Percentiles rank a stretch among this genome's conserved stretches.
phyloP scores from a whole-genome alignment of 2,329 filamentous ascomycete species.

The Fusarium paranaense region DNA sequence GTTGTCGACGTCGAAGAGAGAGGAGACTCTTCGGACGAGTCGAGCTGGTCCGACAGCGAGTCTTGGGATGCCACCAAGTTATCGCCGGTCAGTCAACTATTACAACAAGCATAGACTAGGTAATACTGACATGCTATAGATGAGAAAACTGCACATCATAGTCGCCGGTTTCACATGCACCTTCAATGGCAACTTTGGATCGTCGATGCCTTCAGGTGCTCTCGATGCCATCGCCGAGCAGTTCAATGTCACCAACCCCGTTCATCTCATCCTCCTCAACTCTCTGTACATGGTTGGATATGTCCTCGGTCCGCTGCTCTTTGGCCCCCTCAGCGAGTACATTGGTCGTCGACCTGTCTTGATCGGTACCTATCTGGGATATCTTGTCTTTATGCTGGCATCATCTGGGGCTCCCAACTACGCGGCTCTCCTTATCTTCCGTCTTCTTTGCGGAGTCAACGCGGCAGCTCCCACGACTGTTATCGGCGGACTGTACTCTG shows the following conservation, averaged over 20 bases:
- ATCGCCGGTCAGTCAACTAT: conserved; percentile 39
- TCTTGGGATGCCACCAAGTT: conserved; percentile 47
- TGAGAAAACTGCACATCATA: conserved; percentile 50
- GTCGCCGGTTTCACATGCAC: conserved; percentile 52
- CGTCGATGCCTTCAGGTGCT: conserved; percentile 52
- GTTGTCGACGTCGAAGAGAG: conserved; percentile 11
- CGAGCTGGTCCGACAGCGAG: conserved; percentile 31
- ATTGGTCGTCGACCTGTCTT: conserved; percentile 50
- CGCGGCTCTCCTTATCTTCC: conserved; percentile 55
- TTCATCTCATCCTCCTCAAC: conserved; percentile 50
- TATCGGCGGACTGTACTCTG: conserved; percentile 49
- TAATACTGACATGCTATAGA: conserved; percentile 15
- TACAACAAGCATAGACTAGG: neutral
- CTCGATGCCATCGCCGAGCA: conserved; percentile 48
- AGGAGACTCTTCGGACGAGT: conserved; percentile 35
- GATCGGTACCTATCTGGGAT: conserved; percentile 49
- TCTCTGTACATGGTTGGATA: conserved; percentile 52
- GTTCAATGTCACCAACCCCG: conserved; percentile 42
- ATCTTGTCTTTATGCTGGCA: conserved; percentile 49
- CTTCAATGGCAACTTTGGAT: conserved; percentile 52
- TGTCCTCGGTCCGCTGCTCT: conserved; percentile 50
- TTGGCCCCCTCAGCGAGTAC: conserved; percentile 51
- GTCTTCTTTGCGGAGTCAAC: conserved; percentile 49
- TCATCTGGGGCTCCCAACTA: conserved; percentile 58
- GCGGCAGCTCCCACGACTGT: conserved; percentile 51